Percentiles rank a stretch among this genome's conserved stretches.
Evolutionary conservation across 768 basidiomycete species (phyloP).

Genomic region (Lactarius indigo): DNA sequence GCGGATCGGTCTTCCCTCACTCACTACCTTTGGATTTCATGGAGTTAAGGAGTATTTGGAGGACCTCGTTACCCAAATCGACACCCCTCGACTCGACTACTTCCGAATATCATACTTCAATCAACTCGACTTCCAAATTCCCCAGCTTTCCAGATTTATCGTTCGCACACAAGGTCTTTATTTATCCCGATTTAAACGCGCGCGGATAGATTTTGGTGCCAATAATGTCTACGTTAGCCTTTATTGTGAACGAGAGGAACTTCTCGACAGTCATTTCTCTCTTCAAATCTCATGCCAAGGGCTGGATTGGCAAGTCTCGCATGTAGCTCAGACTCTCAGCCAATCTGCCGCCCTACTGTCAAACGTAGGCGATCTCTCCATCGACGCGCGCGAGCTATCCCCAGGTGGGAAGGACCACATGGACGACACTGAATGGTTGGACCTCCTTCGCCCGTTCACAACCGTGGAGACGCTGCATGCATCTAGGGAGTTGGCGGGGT

Average conservation of each 20-base stretch:
- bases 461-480: not conserved
- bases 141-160: not conserved
- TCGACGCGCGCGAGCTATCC: not conserved
- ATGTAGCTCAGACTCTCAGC: not conserved
- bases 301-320: slow-evolving; percentile 6
- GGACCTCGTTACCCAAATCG: not conserved
- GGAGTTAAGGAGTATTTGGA: slow-evolving; percentile 4
- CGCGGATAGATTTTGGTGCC: not conserved
- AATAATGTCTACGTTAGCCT: not conserved
- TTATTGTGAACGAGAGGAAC: not conserved
- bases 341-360: not conserved
- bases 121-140: not conserved
- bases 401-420: not conserved
- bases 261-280: not conserved
- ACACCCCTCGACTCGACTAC: not conserved
- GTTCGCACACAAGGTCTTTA: not conserved
- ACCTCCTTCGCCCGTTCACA: not conserved
- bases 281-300: not conserved
- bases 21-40: not conserved
- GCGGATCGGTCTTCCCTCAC: not conserved
- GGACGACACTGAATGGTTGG: not conserved
- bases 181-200: not conserved
- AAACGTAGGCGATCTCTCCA: not conserved
- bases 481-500: not conserved
- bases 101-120: not conserved